Evolutionary conservation across 306 rosid species (phyloP).

Genomic region (Gillenia trifoliata): DNA sequence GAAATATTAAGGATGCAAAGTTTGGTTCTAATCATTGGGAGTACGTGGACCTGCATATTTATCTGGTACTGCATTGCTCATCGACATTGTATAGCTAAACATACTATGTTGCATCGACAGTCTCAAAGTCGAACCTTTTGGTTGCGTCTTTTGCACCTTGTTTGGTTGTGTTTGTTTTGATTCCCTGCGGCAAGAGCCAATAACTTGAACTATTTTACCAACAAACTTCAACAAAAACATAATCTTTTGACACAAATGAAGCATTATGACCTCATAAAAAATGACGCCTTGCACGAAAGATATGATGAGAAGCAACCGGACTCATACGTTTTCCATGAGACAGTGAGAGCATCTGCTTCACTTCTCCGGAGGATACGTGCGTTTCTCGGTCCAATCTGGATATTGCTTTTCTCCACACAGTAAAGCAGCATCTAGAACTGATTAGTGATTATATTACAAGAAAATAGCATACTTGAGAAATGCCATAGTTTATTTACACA

Average conservation of each 20-base stretch:
- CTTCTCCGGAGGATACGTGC: no score
- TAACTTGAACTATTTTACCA: not conserved
- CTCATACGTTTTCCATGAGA: not conserved
- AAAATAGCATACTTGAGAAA: slow-evolving; percentile 15
- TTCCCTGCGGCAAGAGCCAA: not conserved
- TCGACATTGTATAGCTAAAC: not conserved
- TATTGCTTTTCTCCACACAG: no score
- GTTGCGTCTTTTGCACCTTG: not conserved
- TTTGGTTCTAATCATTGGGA: no score
- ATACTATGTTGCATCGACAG: no score
- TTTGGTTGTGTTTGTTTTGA: not conserved
- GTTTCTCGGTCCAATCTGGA: no score
- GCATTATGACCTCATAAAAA: not conserved
- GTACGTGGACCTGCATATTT: no score
- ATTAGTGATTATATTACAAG: not conserved
- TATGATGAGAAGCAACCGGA: not conserved
- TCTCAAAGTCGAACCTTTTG: not conserved
- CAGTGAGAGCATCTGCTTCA: not conserved
- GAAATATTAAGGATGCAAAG: no score
- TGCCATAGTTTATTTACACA: not conserved
- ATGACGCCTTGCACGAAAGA: not conserved
- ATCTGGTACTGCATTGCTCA: not conserved
- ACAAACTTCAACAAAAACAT: not conserved
- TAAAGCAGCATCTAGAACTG: no score
- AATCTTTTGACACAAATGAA: not conserved